A percentile compares a stretch with the other conserved stretches of the same genome.
Conservation (phyloP, 306 rosid genomes). For the Vigna hirtella region DNA sequence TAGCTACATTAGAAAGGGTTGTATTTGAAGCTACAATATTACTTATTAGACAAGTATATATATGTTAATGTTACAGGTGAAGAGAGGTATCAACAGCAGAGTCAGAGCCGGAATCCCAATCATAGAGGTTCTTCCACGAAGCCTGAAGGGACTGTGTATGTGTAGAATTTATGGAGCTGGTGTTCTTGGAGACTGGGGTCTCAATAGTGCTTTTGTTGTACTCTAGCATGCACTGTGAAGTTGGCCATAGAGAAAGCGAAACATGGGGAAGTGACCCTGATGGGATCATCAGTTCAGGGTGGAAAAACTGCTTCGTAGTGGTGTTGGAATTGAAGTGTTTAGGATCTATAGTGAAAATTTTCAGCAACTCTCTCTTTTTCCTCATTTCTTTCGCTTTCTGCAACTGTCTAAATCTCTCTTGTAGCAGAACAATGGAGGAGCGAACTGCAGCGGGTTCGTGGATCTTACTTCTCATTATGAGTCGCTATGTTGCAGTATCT, state of each 20-base stretch:
- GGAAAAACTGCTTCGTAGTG: conserved; percentile 47
- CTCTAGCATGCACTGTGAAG: conserved; percentile 42
- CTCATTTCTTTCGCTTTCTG: conserved; percentile 86
- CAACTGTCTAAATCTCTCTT: conserved; percentile 79
- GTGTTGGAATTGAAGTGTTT: conserved; percentile 41
- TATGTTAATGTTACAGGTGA: conserved; percentile 61
- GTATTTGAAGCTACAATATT: conserved; percentile 16
- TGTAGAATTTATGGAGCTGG: conserved; percentile 37
- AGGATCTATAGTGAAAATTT: conserved; percentile 41
- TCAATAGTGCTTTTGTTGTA: conserved; percentile 24
- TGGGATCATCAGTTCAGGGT: conserved; percentile 47
- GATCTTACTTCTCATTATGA: conserved; percentile 55
- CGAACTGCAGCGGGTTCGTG: conserved; percentile 46
- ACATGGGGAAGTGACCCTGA: conserved; percentile 47
- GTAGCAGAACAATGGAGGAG: conserved; percentile 79
- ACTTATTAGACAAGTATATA: conserved; percentile 9
- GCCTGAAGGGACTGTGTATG: conserved; percentile 30
- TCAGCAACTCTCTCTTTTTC: conserved; percentile 64
- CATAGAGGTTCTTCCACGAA: conserved; percentile 44
- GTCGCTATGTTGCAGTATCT: not conserved
- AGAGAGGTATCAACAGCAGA: conserved; percentile 84
- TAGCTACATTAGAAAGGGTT: conserved; percentile 3
- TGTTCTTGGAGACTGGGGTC: conserved; percentile 43
- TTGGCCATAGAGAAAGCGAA: conserved; percentile 64
- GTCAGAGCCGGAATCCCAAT: conserved; percentile 44